Conservation (phyloP, 2,329 filamentous ascomycete genomes). For the Verticillium nonalfalfae region DNA sequence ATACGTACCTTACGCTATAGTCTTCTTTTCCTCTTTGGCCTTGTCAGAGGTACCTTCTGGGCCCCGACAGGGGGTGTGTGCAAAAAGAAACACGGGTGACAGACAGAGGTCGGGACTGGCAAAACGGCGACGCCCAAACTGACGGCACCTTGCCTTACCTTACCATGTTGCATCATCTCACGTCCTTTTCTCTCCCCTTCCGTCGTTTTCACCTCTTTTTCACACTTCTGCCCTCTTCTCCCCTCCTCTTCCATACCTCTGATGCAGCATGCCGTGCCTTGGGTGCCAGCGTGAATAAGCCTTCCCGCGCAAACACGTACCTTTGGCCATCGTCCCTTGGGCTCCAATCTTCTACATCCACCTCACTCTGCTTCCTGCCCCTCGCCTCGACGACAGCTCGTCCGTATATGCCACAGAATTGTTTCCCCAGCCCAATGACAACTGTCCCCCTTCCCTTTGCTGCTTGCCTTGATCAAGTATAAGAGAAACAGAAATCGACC, state of each 20-base stretch:
- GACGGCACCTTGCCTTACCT: not conserved
- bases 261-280: conserved; percentile 13
- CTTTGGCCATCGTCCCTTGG: not conserved
- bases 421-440: conserved; percentile 9
- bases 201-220: conserved; percentile 5
- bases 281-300: conserved; percentile 12
- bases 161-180: not conserved
- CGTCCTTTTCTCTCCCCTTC: conserved; percentile 9
- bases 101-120: not conserved
- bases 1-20: not conserved
- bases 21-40: not conserved
- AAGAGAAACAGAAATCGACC: conserved; percentile 6
- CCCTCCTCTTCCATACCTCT: conserved; percentile 8
- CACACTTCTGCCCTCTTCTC: conserved; percentile 4
- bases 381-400: conserved; percentile 7
- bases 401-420: conserved; percentile 4
- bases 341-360: conserved; percentile 1
- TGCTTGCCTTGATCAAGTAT: conserved; percentile 6
- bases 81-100: not conserved
- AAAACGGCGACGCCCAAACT: not conserved
- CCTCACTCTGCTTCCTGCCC: not conserved
- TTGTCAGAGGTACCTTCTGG: not conserved
- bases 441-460: conserved; percentile 7
- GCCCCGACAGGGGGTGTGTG: not conserved
- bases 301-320: conserved; percentile 2